phyloP scores from a whole-genome alignment of 2,329 filamentous ascomycete species.

The Monilinia laxa region DNA sequence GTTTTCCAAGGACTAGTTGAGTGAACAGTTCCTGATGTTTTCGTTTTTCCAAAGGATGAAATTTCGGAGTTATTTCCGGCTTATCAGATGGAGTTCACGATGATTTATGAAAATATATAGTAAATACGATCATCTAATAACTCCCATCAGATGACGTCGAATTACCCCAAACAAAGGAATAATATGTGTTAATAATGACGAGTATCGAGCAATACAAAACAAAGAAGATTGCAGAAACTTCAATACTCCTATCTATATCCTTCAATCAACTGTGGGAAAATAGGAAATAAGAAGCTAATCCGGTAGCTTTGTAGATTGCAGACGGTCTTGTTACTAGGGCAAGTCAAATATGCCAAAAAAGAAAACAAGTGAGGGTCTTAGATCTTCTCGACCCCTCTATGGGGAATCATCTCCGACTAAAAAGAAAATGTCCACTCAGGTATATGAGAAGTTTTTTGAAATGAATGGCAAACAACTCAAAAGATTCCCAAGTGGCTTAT shows the following conservation, averaged over 20 bases:
- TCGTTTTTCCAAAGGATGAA: not conserved
- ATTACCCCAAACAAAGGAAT: slow-evolving; percentile 2
- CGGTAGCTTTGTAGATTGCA: not conserved
- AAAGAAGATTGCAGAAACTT: slow-evolving; percentile 1
- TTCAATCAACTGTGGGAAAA: not conserved
- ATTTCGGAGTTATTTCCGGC: not conserved
- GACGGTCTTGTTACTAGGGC: not conserved
- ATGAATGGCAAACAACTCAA: slow-evolving; percentile 8
- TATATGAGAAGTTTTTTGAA: not conserved
- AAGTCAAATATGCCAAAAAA: not conserved
- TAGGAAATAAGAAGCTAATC: not conserved
- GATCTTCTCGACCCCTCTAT: slow-evolving; percentile 1
- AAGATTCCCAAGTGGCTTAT: not conserved
- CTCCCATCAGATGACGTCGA: not conserved
- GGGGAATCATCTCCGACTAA: slow-evolving; percentile 1
- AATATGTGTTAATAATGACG: not conserved
- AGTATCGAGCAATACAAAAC: not conserved
- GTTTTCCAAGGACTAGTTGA: not conserved
- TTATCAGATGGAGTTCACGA: not conserved
- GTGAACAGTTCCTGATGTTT: not conserved
- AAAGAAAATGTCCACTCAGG: not conserved
- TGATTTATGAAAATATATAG: not conserved
- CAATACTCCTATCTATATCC: slow-evolving; percentile 13
- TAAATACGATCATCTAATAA: not conserved
- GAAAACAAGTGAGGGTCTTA: not conserved